Conservation (phyloP, 2,329 filamentous ascomycete species). For the Colletotrichum sp. region DNA sequence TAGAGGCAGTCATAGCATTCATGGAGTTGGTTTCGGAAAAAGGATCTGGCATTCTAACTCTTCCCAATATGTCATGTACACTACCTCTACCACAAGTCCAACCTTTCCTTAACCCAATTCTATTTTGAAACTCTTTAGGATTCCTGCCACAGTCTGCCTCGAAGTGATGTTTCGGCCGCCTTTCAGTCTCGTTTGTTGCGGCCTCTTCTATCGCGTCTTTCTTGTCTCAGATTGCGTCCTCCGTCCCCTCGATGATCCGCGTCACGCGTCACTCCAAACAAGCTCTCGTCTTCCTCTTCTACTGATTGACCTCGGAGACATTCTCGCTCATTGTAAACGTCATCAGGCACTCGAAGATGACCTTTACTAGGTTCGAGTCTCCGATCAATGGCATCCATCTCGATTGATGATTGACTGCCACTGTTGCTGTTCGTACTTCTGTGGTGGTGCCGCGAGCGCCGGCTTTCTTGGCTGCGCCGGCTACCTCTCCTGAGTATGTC, state of each 20-base stretch:
- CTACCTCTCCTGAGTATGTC: conserved; percentile 26
- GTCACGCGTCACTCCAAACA: background rate
- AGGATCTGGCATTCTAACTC: background rate
- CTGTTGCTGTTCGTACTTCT: conserved; percentile 11
- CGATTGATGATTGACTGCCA: conserved; percentile 26
- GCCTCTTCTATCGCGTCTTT: background rate
- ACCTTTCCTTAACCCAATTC: background rate
- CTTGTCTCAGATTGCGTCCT: background rate
- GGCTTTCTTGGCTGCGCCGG: background rate
- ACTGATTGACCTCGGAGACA: conserved; percentile 42
- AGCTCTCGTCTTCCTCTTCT: conserved; percentile 29
- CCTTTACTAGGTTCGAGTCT: conserved; percentile 23
- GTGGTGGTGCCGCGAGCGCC: conserved; percentile 3
- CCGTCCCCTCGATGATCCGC: background rate
- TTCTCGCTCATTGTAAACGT: conserved; percentile 34
- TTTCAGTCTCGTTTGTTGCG: background rate
- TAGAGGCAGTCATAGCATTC: background rate
- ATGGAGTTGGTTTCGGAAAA: conserved; percentile 11
- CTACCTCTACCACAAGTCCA: background rate
- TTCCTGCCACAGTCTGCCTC: background rate
- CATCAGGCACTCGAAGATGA: conserved; percentile 22
- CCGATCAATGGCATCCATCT: conserved; percentile 30
- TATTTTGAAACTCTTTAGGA: background rate
- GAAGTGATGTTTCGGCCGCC: background rate
- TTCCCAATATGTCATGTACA: background rate